Conservation (phyloP, 371 early-diverging fungal species). For the Funneliformis caledonium region DNA sequence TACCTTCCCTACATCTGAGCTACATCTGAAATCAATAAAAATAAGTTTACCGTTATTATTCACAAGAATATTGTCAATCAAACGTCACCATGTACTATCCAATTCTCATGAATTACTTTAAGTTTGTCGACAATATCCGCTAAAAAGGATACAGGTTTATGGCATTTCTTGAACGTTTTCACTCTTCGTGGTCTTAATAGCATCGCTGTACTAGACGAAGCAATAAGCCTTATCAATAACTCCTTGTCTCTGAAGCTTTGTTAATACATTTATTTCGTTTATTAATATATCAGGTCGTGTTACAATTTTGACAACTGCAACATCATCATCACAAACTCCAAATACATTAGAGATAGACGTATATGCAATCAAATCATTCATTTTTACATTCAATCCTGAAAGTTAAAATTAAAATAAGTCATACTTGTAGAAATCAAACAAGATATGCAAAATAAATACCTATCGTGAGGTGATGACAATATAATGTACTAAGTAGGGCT, state of each 20-base stretch:
- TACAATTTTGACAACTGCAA: constrained; percentile 13
- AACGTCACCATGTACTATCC: constrained; percentile 6
- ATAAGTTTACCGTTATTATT: background rate
- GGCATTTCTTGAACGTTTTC: background rate
- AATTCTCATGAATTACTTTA: background rate
- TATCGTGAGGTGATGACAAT: background rate
- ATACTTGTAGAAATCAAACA: background rate
- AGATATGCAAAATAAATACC: background rate
- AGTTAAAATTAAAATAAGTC: background rate
- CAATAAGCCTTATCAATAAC: background rate
- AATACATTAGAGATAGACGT: background rate
- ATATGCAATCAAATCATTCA: constrained; percentile 6
- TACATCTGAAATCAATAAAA: background rate
- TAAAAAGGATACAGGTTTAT: background rate
- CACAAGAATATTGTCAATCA: background rate
- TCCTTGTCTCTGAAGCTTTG: background rate
- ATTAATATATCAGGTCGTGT: background rate
- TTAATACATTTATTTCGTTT: constrained; percentile 2
- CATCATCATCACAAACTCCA: background rate
- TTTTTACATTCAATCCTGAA: background rate
- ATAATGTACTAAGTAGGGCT: background rate
- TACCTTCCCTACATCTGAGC: constrained; percentile 1
- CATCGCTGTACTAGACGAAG: background rate
- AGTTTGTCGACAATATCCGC: background rate
- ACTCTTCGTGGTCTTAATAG: constrained; percentile 3